Evolutionary conservation across 371 early-diverging fungal genomes (phyloP).

Genomic region (Massospora cicadina): DNA sequence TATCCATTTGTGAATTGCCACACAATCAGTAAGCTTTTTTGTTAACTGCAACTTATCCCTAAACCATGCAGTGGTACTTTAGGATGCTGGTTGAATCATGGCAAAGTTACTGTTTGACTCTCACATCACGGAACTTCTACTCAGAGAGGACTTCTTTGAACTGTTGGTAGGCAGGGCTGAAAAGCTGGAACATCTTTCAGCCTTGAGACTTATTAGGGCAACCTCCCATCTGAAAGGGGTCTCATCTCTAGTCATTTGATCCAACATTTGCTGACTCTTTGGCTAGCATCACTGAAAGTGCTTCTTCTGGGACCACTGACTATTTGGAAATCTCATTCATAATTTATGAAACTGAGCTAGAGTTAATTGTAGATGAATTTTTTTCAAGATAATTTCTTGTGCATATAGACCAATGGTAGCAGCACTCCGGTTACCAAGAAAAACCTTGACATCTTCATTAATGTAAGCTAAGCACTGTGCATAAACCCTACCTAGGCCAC

Average conservation of each 20-base stretch:
- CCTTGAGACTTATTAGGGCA: not conserved
- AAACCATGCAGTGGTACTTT: conserved; percentile 34
- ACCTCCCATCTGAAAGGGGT: not conserved
- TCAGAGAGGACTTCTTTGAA: conserved; percentile 54
- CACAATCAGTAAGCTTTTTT: not conserved
- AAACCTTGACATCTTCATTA: not conserved
- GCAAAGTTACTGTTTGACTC: conserved; percentile 79
- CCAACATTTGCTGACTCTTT: not conserved
- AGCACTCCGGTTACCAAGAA: not conserved
- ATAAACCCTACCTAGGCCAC: conserved; percentile 48
- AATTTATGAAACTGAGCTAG: conserved; percentile 30
- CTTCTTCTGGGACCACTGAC: conserved; percentile 49
- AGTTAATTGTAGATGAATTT: conserved; percentile 20
- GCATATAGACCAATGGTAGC: conserved; percentile 16
- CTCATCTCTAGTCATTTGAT: not conserved
- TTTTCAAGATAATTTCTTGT: conserved; percentile 36
- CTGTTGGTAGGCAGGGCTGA: conserved; percentile 18
- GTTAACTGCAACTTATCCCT: not conserved
- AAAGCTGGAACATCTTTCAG: not conserved
- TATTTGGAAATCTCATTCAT: not conserved
- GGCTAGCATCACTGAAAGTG: conserved; percentile 31
- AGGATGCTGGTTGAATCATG: conserved; percentile 61
- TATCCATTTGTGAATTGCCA: no score
- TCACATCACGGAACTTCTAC: conserved; percentile 68
- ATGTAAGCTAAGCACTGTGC: conserved; percentile 22